Evolutionary conservation across 805 yeast species (phyloP).

Genomic region (Wickerhamiella allomyrinae): DNA sequence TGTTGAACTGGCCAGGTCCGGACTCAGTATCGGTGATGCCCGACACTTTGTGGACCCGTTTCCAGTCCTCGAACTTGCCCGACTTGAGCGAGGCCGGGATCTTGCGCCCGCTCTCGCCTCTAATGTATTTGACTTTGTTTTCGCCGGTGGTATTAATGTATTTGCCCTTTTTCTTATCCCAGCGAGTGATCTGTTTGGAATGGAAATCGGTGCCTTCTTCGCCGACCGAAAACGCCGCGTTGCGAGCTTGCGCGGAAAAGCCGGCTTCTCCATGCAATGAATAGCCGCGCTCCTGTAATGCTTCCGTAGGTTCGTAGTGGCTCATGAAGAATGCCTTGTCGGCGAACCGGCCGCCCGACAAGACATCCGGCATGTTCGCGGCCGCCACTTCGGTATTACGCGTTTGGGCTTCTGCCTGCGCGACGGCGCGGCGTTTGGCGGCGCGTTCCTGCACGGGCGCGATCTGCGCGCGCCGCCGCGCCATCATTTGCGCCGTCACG

Average conservation of each 20-base stretch:
- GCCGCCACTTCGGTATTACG: constrained; percentile 26
- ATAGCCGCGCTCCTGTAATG: constrained; percentile 70
- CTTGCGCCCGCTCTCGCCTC: constrained; percentile 87
- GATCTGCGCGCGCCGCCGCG: constrained; percentile 67
- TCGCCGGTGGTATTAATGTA: constrained; percentile 65
- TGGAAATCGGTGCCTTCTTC: constrained; percentile 57
- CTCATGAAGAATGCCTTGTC: constrained; percentile 74
- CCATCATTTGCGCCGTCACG: constrained; percentile 68
- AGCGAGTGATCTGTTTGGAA: constrained; percentile 54
- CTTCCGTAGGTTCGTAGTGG: constrained; percentile 74
- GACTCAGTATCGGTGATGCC: constrained; percentile 29
- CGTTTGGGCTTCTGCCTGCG: constrained; percentile 37
- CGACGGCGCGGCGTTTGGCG: constrained; percentile 38
- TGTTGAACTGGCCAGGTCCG: constrained; percentile 14
- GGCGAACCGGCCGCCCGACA: constrained; percentile 39
- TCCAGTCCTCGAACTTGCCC: constrained; percentile 91
- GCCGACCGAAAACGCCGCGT: constrained; percentile 72
- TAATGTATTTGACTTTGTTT: constrained; percentile 54
- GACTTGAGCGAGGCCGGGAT: constrained; percentile 84
- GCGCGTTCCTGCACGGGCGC: constrained; percentile 80
- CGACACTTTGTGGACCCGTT: constrained; percentile 43
- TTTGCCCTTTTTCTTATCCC: constrained; percentile 91
- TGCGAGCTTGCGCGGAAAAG: constrained; percentile 71
- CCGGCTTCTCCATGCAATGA: constrained; percentile 34
- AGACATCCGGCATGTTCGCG: constrained; percentile 26